Evolutionary conservation across 352 stramenopile species (phyloP).

Genomic region (Blastocystis sp.): DNA sequence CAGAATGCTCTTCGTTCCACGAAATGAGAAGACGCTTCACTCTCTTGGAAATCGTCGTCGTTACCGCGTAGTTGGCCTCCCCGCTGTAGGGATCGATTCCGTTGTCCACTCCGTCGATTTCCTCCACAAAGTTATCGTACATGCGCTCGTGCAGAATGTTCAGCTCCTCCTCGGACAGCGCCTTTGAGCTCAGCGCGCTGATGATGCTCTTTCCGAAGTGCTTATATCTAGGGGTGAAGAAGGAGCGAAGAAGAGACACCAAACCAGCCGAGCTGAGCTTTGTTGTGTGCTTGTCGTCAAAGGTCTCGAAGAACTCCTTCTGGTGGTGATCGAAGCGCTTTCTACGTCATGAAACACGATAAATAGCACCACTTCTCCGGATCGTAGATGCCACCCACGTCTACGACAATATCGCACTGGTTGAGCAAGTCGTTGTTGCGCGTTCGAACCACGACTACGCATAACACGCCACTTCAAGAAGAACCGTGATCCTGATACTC

Average conservation of each 20-base stretch:
- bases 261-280: conserved; percentile 67
- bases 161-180: background rate
- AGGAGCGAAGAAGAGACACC: background rate
- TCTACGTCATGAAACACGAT: background rate
- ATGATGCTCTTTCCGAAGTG: conserved; percentile 53
- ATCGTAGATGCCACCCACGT: conserved; percentile 71
- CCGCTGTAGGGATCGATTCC: conserved; percentile 14
- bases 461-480: background rate
- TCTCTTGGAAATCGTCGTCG: conserved; percentile 17
- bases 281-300: conserved; percentile 63
- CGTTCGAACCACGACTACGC: conserved; percentile 50
- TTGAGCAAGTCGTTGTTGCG: conserved; percentile 36
- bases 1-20: background rate
- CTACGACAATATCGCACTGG: conserved; percentile 73
- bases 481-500: conserved; percentile 19
- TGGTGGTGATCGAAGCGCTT: conserved; percentile 71
- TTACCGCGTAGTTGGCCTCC: conserved; percentile 55
- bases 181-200: background rate
- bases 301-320: conserved; percentile 14
- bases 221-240: conserved; percentile 23
- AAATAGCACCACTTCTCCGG: background rate
- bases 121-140: conserved; percentile 72
- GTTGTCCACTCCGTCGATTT: conserved; percentile 71
- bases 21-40: conserved; percentile 23
- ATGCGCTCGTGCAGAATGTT: background rate